Conservation (phyloP, 2,329 filamentous ascomycete genomes). For the Trichoderma hamatum region DNA sequence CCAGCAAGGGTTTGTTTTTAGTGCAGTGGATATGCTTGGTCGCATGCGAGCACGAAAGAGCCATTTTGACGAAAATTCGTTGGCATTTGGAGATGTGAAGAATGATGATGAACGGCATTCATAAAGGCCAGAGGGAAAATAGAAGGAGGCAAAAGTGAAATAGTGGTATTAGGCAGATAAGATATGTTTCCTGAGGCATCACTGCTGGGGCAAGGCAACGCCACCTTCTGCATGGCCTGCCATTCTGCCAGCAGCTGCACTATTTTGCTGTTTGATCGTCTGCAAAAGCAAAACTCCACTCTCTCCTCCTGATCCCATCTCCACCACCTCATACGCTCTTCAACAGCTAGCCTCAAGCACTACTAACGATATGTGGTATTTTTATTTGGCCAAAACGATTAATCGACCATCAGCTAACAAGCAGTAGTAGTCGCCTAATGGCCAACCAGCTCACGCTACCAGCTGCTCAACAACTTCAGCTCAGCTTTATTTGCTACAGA, state of each 20-base stretch:
- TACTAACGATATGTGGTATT: background rate
- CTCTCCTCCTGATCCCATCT: background rate
- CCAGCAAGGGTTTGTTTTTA: conserved; percentile 21
- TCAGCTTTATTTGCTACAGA: conserved; percentile 8
- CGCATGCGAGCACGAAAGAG: background rate
- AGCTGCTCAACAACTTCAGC: background rate
- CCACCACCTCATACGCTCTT: conserved; percentile 6
- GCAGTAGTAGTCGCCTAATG: background rate
- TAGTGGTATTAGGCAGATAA: background rate
- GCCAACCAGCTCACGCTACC: background rate
- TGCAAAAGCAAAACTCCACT: conserved; percentile 2
- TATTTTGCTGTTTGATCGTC: conserved; percentile 21
- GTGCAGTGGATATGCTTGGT: conserved; percentile 8
- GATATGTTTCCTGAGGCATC: background rate
- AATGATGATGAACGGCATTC: background rate
- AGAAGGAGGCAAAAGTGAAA: background rate
- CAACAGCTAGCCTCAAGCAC: background rate
- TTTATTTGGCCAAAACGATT: background rate
- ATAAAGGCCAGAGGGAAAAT: background rate
- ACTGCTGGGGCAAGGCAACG: background rate
- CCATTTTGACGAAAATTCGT: background rate
- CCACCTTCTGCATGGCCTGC: no score
- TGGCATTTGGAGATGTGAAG: background rate
- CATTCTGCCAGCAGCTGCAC: background rate
- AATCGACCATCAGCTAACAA: background rate